Percentiles rank a stretch among this genome's conserved stretches.
These are phyloP conservation scores for Drosera spatulata DNA, from an alignment of 179 eudicot species.

Conservation along the genomic window DNA sequence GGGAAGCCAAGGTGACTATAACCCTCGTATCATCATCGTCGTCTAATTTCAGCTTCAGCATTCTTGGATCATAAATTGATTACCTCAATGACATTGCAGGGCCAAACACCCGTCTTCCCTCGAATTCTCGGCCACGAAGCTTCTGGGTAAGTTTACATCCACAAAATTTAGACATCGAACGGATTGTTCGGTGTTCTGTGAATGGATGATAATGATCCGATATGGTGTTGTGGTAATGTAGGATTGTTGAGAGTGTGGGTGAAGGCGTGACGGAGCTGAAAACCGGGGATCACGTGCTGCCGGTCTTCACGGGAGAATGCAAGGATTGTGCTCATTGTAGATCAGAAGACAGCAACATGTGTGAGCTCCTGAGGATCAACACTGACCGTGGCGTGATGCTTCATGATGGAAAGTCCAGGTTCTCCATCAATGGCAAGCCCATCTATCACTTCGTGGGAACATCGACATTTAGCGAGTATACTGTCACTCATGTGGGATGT, in stretches of 20 bases:
- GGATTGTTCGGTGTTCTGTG: no score
- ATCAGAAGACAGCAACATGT: conserved; percentile 4
- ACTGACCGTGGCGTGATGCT: conserved; percentile 1
- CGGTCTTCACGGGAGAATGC: conserved; percentile 4
- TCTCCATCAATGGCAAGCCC: background rate
- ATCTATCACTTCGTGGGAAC: conserved; percentile 1
- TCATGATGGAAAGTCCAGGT: background rate
- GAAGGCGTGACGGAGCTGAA: conserved; percentile 3
- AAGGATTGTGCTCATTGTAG: background rate
- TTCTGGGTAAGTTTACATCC: background rate
- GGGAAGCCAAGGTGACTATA: conserved; percentile 34
- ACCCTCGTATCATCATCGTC: no score
- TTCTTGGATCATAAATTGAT: no score
- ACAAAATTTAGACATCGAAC: no score
- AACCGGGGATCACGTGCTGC: background rate
- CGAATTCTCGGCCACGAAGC: conserved; percentile 3
- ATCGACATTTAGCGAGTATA: conserved; percentile 1
- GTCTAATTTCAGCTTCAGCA: no score
- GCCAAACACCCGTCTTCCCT: conserved; percentile 4
- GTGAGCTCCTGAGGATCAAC: conserved; percentile 2
- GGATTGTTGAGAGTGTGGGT: conserved; percentile 1
- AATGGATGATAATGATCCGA: no score
- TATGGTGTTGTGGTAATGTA: background rate
- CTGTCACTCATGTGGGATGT: background rate
- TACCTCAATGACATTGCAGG: background rate